Evolutionary conservation across 768 basidiomycete genomes (phyloP).

Genomic region (Collybiopsis luxurians): DNA sequence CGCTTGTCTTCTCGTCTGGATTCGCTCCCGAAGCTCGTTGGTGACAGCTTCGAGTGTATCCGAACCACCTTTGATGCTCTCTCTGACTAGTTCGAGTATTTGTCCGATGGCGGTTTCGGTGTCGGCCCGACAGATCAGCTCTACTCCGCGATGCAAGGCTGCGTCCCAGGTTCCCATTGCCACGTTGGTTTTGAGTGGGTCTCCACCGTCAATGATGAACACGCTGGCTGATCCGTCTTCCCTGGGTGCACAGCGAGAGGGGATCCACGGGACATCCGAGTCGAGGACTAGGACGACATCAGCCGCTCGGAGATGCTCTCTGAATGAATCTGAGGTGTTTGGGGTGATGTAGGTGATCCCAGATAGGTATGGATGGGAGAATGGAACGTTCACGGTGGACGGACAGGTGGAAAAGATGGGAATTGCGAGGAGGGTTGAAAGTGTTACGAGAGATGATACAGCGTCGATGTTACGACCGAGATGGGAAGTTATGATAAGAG

Average conservation of each 20-base stretch:
- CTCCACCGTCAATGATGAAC: slow-evolving; percentile 60
- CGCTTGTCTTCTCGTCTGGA: slow-evolving; percentile 1
- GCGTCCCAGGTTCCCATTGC: slow-evolving; percentile 47
- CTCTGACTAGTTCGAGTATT: slow-evolving; percentile 35
- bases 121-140: slow-evolving; percentile 59
- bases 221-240: slow-evolving; percentile 36
- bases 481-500: slow-evolving; percentile 65
- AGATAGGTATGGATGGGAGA: slow-evolving; percentile 51
- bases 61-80: slow-evolving; percentile 17
- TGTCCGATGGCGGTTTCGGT: slow-evolving; percentile 48
- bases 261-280: slow-evolving; percentile 65
- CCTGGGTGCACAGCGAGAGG: slow-evolving; percentile 41
- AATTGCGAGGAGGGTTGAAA: slow-evolving; percentile 52
- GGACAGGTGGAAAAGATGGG: slow-evolving; percentile 54
- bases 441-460: slow-evolving; percentile 38
- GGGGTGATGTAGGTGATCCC: slow-evolving; percentile 50
- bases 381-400: slow-evolving; percentile 50
- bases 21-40: background rate
- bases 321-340: slow-evolving; percentile 28
- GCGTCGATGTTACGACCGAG: slow-evolving; percentile 54
- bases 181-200: slow-evolving; percentile 52
- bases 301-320: slow-evolving; percentile 42
- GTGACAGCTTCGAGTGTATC: slow-evolving; percentile 3
- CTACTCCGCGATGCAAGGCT: slow-evolving; percentile 34
- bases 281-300: slow-evolving; percentile 69